Evolutionary conservation across 139 green algal genomes (phyloP).

Genomic region (Tetradesmus obliquus): DNA sequence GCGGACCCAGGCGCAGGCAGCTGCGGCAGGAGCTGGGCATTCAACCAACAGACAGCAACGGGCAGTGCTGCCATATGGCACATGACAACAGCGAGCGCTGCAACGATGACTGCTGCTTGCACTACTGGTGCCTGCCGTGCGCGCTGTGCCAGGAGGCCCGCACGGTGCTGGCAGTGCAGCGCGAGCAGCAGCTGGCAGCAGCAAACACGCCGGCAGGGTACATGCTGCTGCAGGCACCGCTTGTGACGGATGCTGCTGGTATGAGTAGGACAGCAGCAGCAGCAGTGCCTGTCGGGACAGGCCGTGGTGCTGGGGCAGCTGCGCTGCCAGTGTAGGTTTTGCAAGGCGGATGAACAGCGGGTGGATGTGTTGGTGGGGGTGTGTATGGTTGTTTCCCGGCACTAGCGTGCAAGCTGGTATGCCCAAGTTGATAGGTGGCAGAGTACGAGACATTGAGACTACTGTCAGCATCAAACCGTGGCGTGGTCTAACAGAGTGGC

Average conservation of each 20-base stretch:
- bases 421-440: too few species aligned
- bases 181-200: not conserved
- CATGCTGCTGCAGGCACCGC: not conserved
- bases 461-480: too few species aligned
- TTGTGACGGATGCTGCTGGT: not conserved
- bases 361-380: not conserved
- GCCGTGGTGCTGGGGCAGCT: not conserved
- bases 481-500: too few species aligned
- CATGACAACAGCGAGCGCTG: constrained; percentile 9
- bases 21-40: constrained; percentile 9
- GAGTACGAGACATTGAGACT: too few species aligned
- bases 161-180: constrained; percentile 8
- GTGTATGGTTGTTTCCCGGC: not conserved
- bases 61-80: not conserved
- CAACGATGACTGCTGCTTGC: constrained; percentile 38
- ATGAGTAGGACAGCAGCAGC: not conserved
- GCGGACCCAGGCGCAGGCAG: not conserved
- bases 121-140: constrained; percentile 32
- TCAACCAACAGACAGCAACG: not conserved
- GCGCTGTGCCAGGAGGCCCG: constrained; percentile 20
- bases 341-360: not conserved
- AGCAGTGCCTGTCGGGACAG: not conserved
- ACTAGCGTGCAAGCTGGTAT: too few species aligned
- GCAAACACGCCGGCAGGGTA: constrained; percentile 1
- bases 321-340: not conserved